Percentiles rank a stretch among this genome's conserved stretches.
Evolutionary conservation across 306 rosid genomes (phyloP).

Genomic region (Styphnolobium japonicum): DNA sequence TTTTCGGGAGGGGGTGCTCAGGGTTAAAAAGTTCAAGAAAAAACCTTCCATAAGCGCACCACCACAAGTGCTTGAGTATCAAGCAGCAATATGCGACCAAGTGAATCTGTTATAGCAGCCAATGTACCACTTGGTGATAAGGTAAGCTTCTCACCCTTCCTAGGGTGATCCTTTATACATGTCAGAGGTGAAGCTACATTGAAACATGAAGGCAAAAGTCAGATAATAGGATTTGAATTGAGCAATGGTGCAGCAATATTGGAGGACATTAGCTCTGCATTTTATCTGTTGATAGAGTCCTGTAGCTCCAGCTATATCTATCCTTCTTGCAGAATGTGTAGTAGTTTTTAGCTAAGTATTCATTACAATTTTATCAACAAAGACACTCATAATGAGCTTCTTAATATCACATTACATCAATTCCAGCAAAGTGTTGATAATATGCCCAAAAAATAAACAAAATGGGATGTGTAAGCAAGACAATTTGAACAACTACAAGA

Average conservation of each 20-base stretch:
- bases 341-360: background rate
- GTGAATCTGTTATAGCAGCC: constrained; percentile 97
- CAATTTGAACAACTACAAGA: background rate
- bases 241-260: background rate
- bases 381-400: background rate
- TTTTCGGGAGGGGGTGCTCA: background rate
- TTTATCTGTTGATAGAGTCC: background rate
- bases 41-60: constrained; percentile 98
- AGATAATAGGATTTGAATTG: constrained; percentile 23
- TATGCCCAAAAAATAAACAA: background rate
- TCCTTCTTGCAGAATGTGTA: background rate
- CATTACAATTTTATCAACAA: background rate
- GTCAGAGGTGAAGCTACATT: constrained; percentile 86
- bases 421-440: background rate
- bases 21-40: background rate
- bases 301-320: constrained; percentile 6
- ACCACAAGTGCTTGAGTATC: constrained; percentile 98
- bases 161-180: constrained; percentile 87
- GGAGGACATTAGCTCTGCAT: background rate
- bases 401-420: background rate
- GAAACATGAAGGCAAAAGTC: constrained; percentile 30
- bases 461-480: background rate
- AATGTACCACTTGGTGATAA: constrained; percentile 96
- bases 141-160: constrained; percentile 97
- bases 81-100: constrained; percentile 91